Evolutionary conservation across 306 rosid genomes (phyloP).

Genomic region (Trifolium repens): DNA sequence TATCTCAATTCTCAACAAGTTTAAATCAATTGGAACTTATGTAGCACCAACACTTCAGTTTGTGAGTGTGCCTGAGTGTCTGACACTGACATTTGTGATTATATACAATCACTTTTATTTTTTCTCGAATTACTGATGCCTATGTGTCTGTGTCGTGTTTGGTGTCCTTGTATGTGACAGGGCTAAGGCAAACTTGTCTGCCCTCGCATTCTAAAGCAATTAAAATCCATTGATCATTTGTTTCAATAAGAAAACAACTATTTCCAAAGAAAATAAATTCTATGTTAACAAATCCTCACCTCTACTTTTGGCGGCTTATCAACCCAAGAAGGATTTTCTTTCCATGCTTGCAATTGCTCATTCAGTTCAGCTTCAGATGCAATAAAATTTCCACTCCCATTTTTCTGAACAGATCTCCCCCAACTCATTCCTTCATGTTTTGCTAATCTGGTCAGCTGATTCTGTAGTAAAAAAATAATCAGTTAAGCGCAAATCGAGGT

Average conservation of each 20-base stretch:
- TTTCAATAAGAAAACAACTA: conserved; percentile 3
- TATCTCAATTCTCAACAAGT: not conserved
- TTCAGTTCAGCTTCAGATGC: conserved; percentile 70
- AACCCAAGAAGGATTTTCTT: conserved; percentile 84
- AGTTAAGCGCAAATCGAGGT: conserved; percentile 21
- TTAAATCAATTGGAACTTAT: not conserved
- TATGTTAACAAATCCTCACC: conserved; percentile 52
- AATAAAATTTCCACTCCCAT: conserved; percentile 40
- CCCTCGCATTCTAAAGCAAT: conserved; percentile 12
- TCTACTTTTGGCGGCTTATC: conserved; percentile 70
- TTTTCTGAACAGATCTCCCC: conserved; percentile 46
- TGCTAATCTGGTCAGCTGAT: conserved; percentile 67
- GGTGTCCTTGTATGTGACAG: not conserved
- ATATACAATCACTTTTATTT: not conserved
- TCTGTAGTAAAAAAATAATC: conserved; percentile 47
- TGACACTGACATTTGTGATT: not conserved
- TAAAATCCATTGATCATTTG: conserved; percentile 2
- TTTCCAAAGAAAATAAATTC: conserved; percentile 25
- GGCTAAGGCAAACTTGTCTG: too few species aligned
- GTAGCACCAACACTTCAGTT: not conserved
- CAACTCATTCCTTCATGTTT: conserved; percentile 49
- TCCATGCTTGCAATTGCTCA: conserved; percentile 89
- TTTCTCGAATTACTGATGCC: not conserved
- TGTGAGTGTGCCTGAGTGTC: not conserved
- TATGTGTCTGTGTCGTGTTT: not conserved